Evolutionary conservation across 2,329 filamentous ascomycete species (phyloP), one percentile per base, ranked within the genome.

Genomic region (Neoarthrinium moseri): DNA sequence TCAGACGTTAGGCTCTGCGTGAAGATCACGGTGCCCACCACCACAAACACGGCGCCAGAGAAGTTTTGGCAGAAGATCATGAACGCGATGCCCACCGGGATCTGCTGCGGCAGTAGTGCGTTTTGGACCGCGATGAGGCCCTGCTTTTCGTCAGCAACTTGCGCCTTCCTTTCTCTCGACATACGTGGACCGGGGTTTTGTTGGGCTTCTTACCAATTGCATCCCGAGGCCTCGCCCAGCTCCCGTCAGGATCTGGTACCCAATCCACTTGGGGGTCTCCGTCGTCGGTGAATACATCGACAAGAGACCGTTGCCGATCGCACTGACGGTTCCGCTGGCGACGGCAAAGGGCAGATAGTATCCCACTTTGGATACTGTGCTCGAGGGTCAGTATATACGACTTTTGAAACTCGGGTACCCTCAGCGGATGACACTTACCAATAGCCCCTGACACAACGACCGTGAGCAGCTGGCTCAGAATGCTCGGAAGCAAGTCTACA

Each of bases 391-490:
- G n/a, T n/a, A n/a, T n/a, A n/a, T n/a, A n/a, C n/a, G n/a, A n/a
- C n/a, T n/a, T 45, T 54, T 10, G 57, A 48, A 23, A 59, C 60
- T 63, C 7, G 8, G 32, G 39, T 17, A 6, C 20, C n/a, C 15
- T 13, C 24, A 40, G 10, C 6, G 32, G 33, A 29, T 3, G 15
- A 30, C 18, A 44, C 42, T 43, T 29, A 62, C 61, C 45, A 27
- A 61, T 30, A 5, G 17, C 46, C 13, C 62, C 61, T 2, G 56
- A 56, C 5, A 81, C 68, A 35, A 86, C 80, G 0, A 81, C 74
- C 34, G 85, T 83, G 0, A 81, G 74, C n/a, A 86, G 26, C 11
- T 60, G 53, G 61, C 59, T 56, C 24, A 56, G 17, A 21, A 58
- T 61, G 30, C 56, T 57, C 1, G 62, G 61, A 36, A 66, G 47